Evolutionary conservation across 2,329 filamentous ascomycete species (phyloP), one percentile per base, ranked within the genome.

Genomic region (Bimuria novae-zelandiae): DNA sequence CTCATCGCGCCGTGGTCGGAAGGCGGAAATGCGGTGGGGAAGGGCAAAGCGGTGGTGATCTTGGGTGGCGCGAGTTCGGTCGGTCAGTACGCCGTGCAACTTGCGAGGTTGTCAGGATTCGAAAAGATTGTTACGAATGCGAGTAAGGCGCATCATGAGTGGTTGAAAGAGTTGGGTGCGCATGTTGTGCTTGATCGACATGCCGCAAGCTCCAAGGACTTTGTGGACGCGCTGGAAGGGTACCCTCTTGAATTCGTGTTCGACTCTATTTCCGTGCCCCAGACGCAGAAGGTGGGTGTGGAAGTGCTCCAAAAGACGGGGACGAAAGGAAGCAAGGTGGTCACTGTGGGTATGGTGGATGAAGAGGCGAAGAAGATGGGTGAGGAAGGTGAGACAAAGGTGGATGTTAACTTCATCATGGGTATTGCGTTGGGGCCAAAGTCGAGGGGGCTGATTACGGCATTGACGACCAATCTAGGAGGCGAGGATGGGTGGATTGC

Each of bases 21-120:
- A 41, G 51, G 35, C 3, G 52, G 55, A 22, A 33, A 17, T 3
- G 19, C 19, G 6, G 51, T 39, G 2, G 55, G 55, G 1, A 52
- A 52, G n/a, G 55, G 52, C 1, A 61, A 69, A 33, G 70, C 60
- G 7, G 56, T 77, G 6, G 51, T 76, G 17, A 57, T 77, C 14
- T 74, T 73, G 58, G 76, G 74, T 19, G 75, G 71, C 1, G 65
- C 69, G 17, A 71, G 69, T 1, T 70, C 67, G 5, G 69, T 74
- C 19, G 75, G 75, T 2, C 64, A 60, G 4, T 61, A 67, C 12
- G 67, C 65, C 0, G 69, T 76, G 1, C 75, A 77, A 44, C 64
- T 65, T 16, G 75, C 76, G 5, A 70, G 67, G 14, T 43, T 64
- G 2, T 53, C 72, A 14, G 72, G 73, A 19, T 74, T 70, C 35